These are phyloP conservation scores for Mycena filopes DNA, from an alignment of 768 basidiomycete species.

Conservation along the genomic window DNA sequence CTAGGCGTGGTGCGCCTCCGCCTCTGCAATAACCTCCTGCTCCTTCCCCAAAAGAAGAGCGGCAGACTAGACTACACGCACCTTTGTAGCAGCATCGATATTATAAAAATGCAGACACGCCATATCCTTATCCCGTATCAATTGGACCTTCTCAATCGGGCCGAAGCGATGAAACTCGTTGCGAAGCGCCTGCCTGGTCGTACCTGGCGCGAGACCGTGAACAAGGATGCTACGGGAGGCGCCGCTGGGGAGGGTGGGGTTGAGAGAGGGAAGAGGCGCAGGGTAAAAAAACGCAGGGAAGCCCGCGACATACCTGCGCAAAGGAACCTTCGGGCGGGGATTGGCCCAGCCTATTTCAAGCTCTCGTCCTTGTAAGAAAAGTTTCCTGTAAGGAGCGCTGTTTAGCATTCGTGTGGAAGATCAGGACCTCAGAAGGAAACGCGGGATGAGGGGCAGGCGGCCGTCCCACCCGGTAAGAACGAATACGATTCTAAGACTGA, in stretches of 20 bases:
- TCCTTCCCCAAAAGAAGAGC: too few species aligned
- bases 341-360: conserved; percentile 99
- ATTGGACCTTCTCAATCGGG: conserved; percentile 98
- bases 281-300: too few species aligned
- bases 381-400: too few species aligned
- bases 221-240: conserved; percentile 97
- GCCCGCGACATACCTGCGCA: conserved; percentile 64
- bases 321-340: conserved; percentile 89
- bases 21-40: too few species aligned
- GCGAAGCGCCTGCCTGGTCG: conserved; percentile 91
- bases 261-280: too few species aligned
- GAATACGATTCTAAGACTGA: too few species aligned
- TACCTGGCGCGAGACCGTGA: conserved; percentile 88
- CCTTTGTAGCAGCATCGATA: conserved; percentile 95
- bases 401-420: too few species aligned
- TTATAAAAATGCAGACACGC: conserved; percentile 99
- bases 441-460: too few species aligned
- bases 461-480: too few species aligned
- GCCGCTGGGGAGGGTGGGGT: too few species aligned
- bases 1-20: too few species aligned
- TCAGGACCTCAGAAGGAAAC: too few species aligned
- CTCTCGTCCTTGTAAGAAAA: conserved; percentile 93
- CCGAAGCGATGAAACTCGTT: conserved; percentile 95
- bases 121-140: conserved; percentile 98
- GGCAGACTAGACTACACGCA: conserved; percentile 57